Evolutionary conservation across 2,329 filamentous ascomycete species (phyloP).

Genomic region (Aaosphaeria pasadenensis): DNA sequence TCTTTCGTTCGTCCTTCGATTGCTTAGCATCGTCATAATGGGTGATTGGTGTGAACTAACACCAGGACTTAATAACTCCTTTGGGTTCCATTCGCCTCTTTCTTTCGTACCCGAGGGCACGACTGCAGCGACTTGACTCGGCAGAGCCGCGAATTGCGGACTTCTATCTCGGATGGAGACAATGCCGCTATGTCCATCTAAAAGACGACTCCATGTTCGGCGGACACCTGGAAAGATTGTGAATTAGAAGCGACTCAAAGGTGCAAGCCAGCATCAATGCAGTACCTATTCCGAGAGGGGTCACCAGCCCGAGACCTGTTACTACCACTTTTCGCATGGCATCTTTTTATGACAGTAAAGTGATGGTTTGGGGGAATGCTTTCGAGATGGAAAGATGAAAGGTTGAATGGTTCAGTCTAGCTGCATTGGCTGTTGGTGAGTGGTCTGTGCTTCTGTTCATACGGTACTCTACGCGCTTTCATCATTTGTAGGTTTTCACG

Average conservation of each 20-base stretch:
- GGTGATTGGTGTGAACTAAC: slow-evolving; percentile 16
- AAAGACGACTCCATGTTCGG: slow-evolving; percentile 75
- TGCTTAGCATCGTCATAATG: background rate
- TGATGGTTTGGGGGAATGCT: slow-evolving; percentile 7
- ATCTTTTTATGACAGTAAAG: slow-evolving; percentile 27
- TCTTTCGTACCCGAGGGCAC: slow-evolving; percentile 60
- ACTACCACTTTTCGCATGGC: slow-evolving; percentile 51
- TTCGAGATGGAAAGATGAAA: too few species aligned
- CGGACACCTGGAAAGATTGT: slow-evolving; percentile 54
- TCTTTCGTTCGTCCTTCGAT: slow-evolving; percentile 64
- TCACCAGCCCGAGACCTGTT: slow-evolving; percentile 49
- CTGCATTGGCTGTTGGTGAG: too few species aligned
- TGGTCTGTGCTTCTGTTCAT: too few species aligned
- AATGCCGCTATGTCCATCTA: slow-evolving; percentile 78
- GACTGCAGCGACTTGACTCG: slow-evolving; percentile 80
- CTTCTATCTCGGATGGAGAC: slow-evolving; percentile 65
- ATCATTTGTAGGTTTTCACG: too few species aligned
- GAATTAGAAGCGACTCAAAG: slow-evolving; percentile 2
- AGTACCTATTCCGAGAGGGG: slow-evolving; percentile 72
- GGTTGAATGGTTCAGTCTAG: too few species aligned
- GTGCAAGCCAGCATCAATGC: background rate
- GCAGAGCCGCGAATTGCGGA: slow-evolving; percentile 66
- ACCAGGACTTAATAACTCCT: slow-evolving; percentile 43
- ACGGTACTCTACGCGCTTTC: too few species aligned
- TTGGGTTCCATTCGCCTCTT: slow-evolving; percentile 46